A percentile compares a stretch with the other conserved stretches of the same genome.
Conservation (phyloP, 352 stramenopile genomes). For the Phytophthora crassamura region DNA sequence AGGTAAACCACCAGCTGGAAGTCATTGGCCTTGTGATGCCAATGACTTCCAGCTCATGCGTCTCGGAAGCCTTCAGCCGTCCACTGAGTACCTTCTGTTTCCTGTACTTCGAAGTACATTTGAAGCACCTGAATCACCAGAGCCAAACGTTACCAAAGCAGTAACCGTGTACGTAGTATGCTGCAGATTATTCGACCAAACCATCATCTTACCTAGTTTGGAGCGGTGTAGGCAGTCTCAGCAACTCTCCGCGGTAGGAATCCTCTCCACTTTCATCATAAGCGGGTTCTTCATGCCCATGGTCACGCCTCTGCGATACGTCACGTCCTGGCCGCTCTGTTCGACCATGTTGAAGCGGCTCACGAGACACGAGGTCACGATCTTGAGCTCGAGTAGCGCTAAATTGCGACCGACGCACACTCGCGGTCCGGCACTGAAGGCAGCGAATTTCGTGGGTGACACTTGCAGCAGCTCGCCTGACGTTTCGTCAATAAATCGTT, state of each 20-base stretch:
- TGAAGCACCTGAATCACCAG: too few relatives aligned
- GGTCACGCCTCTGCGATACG: slow-evolving; percentile 41
- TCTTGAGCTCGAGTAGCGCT: slow-evolving; percentile 74
- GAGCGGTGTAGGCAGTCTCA: too few relatives aligned
- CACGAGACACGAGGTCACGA: slow-evolving; percentile 47
- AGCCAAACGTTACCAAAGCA: too few relatives aligned
- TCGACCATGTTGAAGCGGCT: slow-evolving; percentile 45
- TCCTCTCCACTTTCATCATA: slow-evolving; percentile 23
- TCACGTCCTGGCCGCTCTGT: slow-evolving; percentile 33
- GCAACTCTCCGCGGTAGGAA: not conserved
- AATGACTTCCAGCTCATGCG: too few relatives aligned
- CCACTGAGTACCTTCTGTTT: too few relatives aligned
- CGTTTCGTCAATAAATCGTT: slow-evolving; percentile 38
- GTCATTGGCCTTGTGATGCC: too few relatives aligned
- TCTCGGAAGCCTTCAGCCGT: too few relatives aligned
- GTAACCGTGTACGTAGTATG: too few relatives aligned
- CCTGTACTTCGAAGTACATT: too few relatives aligned
- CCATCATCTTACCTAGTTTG: too few relatives aligned
- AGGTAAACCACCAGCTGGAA: too few relatives aligned
- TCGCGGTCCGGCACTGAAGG: slow-evolving; percentile 34
- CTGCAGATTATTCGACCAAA: too few relatives aligned
- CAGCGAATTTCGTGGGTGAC: slow-evolving; percentile 15
- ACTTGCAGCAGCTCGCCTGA: slow-evolving; percentile 22
- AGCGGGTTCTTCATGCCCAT: slow-evolving; percentile 44
- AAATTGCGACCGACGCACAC: slow-evolving; percentile 38